These are phyloP conservation scores for Neurospora sp. DNA, from an alignment of 495 filamentous ascomycete genomes.

Conservation along the genomic window DNA sequence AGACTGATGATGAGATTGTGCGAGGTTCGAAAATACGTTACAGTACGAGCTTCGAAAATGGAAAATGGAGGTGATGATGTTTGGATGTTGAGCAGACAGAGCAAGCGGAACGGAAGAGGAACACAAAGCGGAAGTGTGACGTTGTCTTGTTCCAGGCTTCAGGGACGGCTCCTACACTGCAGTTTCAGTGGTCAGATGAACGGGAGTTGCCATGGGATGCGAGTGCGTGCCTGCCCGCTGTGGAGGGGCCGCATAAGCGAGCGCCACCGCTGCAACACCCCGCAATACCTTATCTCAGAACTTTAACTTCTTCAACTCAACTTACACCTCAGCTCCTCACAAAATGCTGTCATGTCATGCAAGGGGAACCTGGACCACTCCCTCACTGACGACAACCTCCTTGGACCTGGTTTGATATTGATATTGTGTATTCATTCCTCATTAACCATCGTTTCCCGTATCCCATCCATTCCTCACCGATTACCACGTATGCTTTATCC, in stretches of 20 bases:
- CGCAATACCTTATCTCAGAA: not conserved
- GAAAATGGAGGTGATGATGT: not conserved
- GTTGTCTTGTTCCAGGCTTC: not conserved
- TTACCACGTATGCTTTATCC: not conserved
- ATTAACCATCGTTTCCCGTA: not conserved
- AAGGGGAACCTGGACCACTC: not conserved
- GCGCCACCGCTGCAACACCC: not conserved
- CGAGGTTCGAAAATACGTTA: not conserved
- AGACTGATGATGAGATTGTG: not conserved
- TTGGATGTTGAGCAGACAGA: not conserved
- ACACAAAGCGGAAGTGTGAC: not conserved
- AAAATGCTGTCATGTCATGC: not conserved
- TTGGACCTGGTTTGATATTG: not conserved
- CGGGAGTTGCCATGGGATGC: not conserved
- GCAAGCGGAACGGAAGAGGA: not conserved
- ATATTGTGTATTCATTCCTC: not conserved
- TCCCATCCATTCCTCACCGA: not conserved
- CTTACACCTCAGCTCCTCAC: not conserved
- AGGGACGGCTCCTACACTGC: not conserved
- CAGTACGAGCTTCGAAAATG: not conserved
- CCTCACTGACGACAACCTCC: not conserved
- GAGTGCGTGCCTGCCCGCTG: not conserved
- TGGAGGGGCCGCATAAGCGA: not conserved
- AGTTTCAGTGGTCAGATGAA: not conserved
- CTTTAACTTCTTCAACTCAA: not conserved